Evolutionary conservation across 352 stramenopile genomes (phyloP), one percentile per base, ranked within the genome.

Genomic region (Phytopythium sindhum): DNA sequence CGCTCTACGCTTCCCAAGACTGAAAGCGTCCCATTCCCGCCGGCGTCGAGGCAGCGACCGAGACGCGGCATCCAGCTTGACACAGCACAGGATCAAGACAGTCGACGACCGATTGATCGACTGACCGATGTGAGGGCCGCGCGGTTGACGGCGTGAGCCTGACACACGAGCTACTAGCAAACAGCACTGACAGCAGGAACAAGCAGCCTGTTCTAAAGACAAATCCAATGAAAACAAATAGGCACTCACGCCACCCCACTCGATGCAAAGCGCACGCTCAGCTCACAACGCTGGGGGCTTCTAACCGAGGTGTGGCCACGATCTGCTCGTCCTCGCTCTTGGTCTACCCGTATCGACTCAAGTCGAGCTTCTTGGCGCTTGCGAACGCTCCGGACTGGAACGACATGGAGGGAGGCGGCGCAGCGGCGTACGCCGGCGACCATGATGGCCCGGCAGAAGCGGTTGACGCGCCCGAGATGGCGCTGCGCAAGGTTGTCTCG

Each of bases 341-440:
- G 24, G 15, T 53, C 45, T 66, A 86, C 10, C 66, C 65, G 67
- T 83, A 87, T 26, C 76, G 75, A 72, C 78, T 87, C 35, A 85
- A 44, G 48, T 85, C 75, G 53, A 87, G 76, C 31, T 73, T 78
- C n/a, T 33, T 68, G 12, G 39, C 48, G 47, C 44, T 48, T 10
- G 35, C 41, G 59, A 53, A 67, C 10, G 69, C 24, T 66, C 52
- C 42, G 10, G 37, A 51, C 58, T 64, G 37, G n/a, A 44, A 47
- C 31, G 55, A 33, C 37, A 45, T 29, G 47, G 47, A 11, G 2
- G 47, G 2, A 15, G 47, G 23, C 23, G 47, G 47, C 14, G 47
- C 48, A 17, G 26, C 5, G 2, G 48, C 28, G 14, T 15, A 55
- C 48, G 24, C 47, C 23, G 48, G 39, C 51, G 39, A 14, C 24